Conservation (phyloP, 768 basidiomycete species). For the Cytidiella melzeri region DNA sequence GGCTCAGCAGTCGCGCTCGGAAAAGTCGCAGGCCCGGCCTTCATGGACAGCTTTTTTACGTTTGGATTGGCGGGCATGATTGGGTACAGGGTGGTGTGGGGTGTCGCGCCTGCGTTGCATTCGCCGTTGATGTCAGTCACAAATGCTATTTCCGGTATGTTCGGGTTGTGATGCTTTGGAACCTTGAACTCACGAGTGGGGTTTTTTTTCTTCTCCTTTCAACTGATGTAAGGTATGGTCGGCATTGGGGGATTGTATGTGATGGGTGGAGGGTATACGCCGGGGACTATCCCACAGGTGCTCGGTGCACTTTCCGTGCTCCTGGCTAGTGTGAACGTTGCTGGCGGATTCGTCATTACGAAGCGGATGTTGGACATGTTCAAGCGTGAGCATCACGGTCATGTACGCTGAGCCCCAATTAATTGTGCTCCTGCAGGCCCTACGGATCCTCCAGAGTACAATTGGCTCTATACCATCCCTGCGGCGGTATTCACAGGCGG, state of each 20-base stretch:
- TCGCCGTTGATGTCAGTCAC: constrained; percentile 91
- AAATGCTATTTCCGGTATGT: constrained; percentile 77
- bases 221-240: constrained; percentile 75
- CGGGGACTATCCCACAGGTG: constrained; percentile 73
- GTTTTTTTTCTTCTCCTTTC: no score
- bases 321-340: constrained; percentile 81
- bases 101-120: constrained; percentile 81
- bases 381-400: constrained; percentile 43
- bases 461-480: constrained; percentile 76
- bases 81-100: constrained; percentile 88
- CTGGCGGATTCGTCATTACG: constrained; percentile 84
- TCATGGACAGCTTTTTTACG: constrained; percentile 87
- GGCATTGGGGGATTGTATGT: constrained; percentile 84
- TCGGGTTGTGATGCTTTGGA: not conserved
- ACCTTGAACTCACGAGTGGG: not conserved
- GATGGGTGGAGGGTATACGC: constrained; percentile 85
- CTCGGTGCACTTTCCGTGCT: constrained; percentile 82
- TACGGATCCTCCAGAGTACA: constrained; percentile 84
- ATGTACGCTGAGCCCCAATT: not conserved
- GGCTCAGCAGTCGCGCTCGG: constrained; percentile 66
- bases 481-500: constrained; percentile 80
- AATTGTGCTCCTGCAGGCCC: constrained; percentile 41
- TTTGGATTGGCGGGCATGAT: constrained; percentile 84
- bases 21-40: constrained; percentile 71
- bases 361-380: constrained; percentile 95